Evolutionary conservation across 768 basidiomycete species (phyloP).

Genomic region (Tulasnella sp.): DNA sequence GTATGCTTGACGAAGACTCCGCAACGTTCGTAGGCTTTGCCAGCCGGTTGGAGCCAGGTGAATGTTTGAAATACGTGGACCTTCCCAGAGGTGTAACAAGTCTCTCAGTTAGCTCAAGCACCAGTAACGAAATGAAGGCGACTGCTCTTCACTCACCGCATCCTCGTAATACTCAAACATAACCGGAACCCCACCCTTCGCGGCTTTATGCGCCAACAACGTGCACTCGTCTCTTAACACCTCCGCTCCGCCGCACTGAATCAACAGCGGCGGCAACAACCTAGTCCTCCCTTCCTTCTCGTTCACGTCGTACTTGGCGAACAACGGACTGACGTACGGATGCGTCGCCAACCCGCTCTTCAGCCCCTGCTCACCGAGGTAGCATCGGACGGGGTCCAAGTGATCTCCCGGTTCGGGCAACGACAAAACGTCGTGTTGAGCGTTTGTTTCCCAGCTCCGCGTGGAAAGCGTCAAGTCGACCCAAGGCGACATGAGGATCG

Average conservation of each 20-base stretch:
- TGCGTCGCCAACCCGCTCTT: constrained; percentile 80
- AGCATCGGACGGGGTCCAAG: constrained; percentile 90
- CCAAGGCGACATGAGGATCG: constrained; percentile 92
- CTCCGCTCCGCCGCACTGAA: constrained; percentile 91
- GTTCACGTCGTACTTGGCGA: constrained; percentile 38
- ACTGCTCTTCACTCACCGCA: constrained; percentile 54
- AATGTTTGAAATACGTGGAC: constrained; percentile 90
- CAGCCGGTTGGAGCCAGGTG: constrained; percentile 45
- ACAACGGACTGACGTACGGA: constrained; percentile 92
- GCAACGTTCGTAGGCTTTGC: not conserved
- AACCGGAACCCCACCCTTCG: constrained; percentile 77
- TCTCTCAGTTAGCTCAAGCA: not conserved
- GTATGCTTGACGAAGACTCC: not conserved
- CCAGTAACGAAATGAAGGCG: not conserved
- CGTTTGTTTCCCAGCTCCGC: constrained; percentile 96
- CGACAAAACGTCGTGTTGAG: constrained; percentile 77
- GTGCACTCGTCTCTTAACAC: constrained; percentile 92
- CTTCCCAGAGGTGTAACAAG: constrained; percentile 41
- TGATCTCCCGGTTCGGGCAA: constrained; percentile 71
- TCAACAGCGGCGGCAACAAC: constrained; percentile 82
- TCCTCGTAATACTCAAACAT: constrained; percentile 89
- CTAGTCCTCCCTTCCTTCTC: constrained; percentile 59
- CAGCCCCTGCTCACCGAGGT: constrained; percentile 71
- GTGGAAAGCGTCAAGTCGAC: constrained; percentile 96
- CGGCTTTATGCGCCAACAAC: constrained; percentile 89